Conservation (phyloP, 2,329 filamentous ascomycete species). For the Fusarium sp. region DNA sequence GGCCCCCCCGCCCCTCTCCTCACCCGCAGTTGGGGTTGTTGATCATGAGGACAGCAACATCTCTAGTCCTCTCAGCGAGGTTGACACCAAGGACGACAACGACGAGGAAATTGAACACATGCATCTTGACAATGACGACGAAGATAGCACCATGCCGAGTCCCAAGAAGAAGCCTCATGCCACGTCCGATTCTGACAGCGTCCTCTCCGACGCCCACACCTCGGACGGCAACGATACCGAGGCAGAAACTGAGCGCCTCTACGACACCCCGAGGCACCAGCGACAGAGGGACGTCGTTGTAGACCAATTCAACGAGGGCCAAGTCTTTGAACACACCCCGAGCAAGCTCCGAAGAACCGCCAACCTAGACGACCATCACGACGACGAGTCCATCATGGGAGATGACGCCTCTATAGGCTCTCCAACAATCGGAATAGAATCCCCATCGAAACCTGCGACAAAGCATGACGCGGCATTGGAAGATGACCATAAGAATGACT, state of each 20-base stretch:
- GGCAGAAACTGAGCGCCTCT: constrained; percentile 93
- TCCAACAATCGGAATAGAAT: constrained; percentile 54
- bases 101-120: constrained; percentile 75
- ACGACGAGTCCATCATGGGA: constrained; percentile 57
- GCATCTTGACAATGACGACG: constrained; percentile 57
- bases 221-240: constrained; percentile 75
- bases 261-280: constrained; percentile 82
- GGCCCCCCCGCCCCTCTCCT: constrained; percentile 62
- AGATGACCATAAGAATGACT: constrained; percentile 50
- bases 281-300: constrained; percentile 73
- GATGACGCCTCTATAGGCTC: constrained; percentile 56
- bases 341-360: constrained; percentile 77
- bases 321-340: constrained; percentile 74
- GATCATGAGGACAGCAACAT: constrained; percentile 75
- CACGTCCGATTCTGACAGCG: constrained; percentile 62
- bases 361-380: constrained; percentile 50
- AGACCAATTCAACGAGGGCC: constrained; percentile 65
- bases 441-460: constrained; percentile 50
- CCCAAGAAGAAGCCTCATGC: constrained; percentile 46
- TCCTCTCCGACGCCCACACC: constrained; percentile 66
- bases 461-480: constrained; percentile 46
- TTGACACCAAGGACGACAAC: constrained; percentile 82
- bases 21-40: constrained; percentile 51
- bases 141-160: constrained; percentile 46
- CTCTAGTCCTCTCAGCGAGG: constrained; percentile 93